A percentile compares a stretch with the other conserved stretches of the same genome.
phyloP scores from a whole-genome alignment of 202 grass and related monocot species.

The Musa balbisiana region DNA sequence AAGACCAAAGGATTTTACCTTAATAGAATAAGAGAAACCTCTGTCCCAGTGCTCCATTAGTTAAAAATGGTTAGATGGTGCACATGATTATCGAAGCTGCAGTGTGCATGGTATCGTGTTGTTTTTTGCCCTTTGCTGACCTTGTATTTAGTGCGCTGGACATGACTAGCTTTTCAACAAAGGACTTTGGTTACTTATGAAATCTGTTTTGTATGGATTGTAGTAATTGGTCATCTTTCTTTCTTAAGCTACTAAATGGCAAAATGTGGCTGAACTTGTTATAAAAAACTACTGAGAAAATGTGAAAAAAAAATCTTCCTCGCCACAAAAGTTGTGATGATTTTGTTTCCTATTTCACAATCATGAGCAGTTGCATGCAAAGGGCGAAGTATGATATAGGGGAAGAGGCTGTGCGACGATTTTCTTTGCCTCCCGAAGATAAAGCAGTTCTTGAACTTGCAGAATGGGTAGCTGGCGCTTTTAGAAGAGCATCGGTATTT shows the following conservation, averaged over 20 bases:
- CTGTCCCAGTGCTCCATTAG: background rate
- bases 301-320: background rate
- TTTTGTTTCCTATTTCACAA: conserved; percentile 24
- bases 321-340: conserved; percentile 17
- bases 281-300: background rate
- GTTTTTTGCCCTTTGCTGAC: background rate
- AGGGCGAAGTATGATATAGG: conserved; percentile 85
- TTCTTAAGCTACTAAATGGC: background rate
- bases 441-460: conserved; percentile 79
- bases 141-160: background rate
- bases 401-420: conserved; percentile 75
- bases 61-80: background rate
- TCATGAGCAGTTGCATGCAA: conserved; percentile 78
- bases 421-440: conserved; percentile 88
- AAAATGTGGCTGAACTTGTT: too few relatives aligned
- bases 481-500: conserved; percentile 65
- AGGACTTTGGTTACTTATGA: background rate
- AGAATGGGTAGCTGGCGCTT: conserved; percentile 76
- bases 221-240: background rate
- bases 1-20: background rate
- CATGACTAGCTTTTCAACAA: background rate
- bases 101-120: background rate
- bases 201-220: too few relatives aligned
- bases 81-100: background rate
- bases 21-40: background rate